Percentiles rank a stretch among this genome's conserved stretches.
Conservation (phyloP, 768 basidiomycete genomes). For the Kondoa subrosea region DNA sequence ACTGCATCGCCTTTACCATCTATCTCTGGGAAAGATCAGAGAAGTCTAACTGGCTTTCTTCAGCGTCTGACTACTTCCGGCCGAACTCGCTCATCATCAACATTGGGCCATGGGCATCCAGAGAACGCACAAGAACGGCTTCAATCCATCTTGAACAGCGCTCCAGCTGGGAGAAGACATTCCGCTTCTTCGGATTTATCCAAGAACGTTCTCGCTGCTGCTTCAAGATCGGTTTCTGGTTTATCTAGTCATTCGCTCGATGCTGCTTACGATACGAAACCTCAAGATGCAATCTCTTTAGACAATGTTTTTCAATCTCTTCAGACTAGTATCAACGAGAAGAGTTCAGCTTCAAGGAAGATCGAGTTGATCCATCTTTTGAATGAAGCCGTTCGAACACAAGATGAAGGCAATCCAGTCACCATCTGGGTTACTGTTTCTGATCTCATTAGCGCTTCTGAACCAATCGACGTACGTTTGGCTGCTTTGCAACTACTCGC, state of each 20-base stretch:
- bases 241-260: neutral
- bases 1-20: neutral
- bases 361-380: neutral
- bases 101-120: neutral
- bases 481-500: constrained; percentile 12
- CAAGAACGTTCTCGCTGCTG: neutral
- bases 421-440: constrained; percentile 3
- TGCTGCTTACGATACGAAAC: neutral
- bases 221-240: neutral
- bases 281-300: neutral
- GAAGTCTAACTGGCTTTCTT: neutral
- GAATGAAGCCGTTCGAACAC: constrained; percentile 7
- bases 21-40: neutral
- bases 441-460: constrained; percentile 1
- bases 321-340: neutral
- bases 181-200: neutral
- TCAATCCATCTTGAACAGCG: neutral
- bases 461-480: constrained; percentile 1
- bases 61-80: neutral
- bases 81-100: neutral
- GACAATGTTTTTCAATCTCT: neutral
- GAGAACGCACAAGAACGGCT: neutral
- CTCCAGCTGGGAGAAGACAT: neutral
- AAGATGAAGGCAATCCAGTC: constrained; percentile 9
- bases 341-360: neutral